Percentiles rank a stretch among this genome's conserved stretches.
phyloP scores from a whole-genome alignment of 805 yeast genomes.

The Metschnikowia proteae region DNA sequence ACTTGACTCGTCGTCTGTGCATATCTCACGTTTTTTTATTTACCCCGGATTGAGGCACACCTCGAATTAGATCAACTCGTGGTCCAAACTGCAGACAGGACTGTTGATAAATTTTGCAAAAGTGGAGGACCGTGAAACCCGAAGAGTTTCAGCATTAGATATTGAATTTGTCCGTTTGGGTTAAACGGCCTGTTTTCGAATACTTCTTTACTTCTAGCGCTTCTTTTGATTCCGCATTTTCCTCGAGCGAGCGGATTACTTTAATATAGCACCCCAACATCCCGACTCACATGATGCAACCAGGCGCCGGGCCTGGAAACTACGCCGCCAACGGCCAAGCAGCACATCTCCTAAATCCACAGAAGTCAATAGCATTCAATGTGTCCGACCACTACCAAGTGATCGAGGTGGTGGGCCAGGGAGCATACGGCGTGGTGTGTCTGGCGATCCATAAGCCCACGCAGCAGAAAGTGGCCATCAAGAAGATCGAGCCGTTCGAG shows the following conservation, averaged over 20 bases:
- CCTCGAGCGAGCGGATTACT: too few species aligned
- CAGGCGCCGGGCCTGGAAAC: slow-evolving; percentile 1
- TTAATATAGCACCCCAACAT: too few species aligned
- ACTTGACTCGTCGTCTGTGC: not conserved
- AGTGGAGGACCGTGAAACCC: too few species aligned
- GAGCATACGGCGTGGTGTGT: slow-evolving; percentile 94
- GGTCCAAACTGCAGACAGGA: too few species aligned
- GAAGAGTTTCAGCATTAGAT: too few species aligned
- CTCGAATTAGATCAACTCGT: too few species aligned
- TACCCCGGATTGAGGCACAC: not conserved
- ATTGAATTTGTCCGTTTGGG: too few species aligned
- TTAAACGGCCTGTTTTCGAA: too few species aligned
- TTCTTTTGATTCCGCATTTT: too few species aligned
- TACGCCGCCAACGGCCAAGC: not conserved
- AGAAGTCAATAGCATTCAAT: slow-evolving; percentile 56
- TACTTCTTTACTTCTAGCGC: too few species aligned
- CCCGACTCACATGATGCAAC: slow-evolving; percentile 3
- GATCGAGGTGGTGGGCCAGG: slow-evolving; percentile 84
- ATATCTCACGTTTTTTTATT: too few species aligned
- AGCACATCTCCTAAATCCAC: slow-evolving; percentile 4
- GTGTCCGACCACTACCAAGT: slow-evolving; percentile 86
- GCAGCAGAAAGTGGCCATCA: slow-evolving; percentile 88
- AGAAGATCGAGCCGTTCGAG: slow-evolving; percentile 90
- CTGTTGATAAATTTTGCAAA: too few species aligned
- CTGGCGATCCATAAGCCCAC: slow-evolving; percentile 85